These are phyloP conservation scores for Ascochyta viciae-villosae DNA, from an alignment of 2,329 filamentous ascomycete genomes.

Conservation along the genomic window DNA sequence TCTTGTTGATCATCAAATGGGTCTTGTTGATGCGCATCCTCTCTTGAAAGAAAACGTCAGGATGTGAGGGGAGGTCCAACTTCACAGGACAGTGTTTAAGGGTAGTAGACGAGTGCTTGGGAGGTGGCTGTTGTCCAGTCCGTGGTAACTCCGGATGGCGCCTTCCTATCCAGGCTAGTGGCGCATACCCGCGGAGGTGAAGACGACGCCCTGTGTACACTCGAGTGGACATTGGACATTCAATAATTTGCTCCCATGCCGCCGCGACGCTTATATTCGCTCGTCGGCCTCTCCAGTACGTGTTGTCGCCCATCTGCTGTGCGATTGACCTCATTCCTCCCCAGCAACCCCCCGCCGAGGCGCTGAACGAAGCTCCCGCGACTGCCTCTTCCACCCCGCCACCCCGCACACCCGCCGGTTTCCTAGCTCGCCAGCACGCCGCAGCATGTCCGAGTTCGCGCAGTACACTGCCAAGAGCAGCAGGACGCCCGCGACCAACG, in stretches of 20 bases:
- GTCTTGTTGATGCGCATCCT: too few relatives aligned
- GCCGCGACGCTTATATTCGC: constrained; percentile 26
- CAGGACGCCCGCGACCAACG: constrained; percentile 24
- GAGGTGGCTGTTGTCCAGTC: not conserved
- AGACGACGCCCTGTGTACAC: constrained; percentile 4
- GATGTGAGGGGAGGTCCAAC: too few relatives aligned
- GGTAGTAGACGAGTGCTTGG: too few relatives aligned
- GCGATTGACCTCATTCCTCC: constrained; percentile 37
- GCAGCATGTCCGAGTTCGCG: constrained; percentile 42
- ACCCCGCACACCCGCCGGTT: constrained; percentile 18
- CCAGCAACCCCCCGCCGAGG: constrained; percentile 25
- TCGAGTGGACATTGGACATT: not conserved
- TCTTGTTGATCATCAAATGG: too few relatives aligned
- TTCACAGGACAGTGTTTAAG: too few relatives aligned
- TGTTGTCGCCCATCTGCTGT: constrained; percentile 30
- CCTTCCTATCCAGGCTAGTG: constrained; percentile 5
- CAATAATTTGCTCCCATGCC: constrained; percentile 29
- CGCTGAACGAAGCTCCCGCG: constrained; percentile 12
- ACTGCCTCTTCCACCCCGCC: constrained; percentile 17
- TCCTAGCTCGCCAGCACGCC: constrained; percentile 23
- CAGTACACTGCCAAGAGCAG: constrained; percentile 40
- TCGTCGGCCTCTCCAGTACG: constrained; percentile 40
- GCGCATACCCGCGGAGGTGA: not conserved
- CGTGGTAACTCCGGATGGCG: not conserved
- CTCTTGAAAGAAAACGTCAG: too few relatives aligned